These are phyloP conservation scores for Hibiscus trionum DNA, from an alignment of 345 rosid genomes.

Conservation along the genomic window DNA sequence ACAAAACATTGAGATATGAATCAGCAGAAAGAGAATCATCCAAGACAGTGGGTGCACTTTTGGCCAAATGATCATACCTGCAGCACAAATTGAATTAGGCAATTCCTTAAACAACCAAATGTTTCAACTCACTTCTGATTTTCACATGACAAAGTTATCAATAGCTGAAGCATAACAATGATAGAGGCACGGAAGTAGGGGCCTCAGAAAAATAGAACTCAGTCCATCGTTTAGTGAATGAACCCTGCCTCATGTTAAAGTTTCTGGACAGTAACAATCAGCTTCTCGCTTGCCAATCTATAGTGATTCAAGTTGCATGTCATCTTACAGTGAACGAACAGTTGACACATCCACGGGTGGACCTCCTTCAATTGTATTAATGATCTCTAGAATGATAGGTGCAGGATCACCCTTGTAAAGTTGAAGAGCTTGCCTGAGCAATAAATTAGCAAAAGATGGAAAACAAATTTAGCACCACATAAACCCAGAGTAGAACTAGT, in stretches of 20 bases:
- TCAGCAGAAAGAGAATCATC: constrained; percentile 96
- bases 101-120: constrained; percentile 5
- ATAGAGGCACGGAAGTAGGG: background rate
- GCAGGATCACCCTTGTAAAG: constrained; percentile 67
- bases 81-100: constrained; percentile 20
- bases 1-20: constrained; percentile 84
- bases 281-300: constrained; percentile 4
- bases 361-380: constrained; percentile 90
- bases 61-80: constrained; percentile 98
- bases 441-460: constrained; percentile 16
- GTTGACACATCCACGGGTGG: constrained; percentile 91
- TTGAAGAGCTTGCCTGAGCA: constrained; percentile 87
- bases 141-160: constrained; percentile 6
- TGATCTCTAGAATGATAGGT: constrained; percentile 67
- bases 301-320: background rate
- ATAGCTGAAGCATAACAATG: background rate
- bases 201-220: background rate
- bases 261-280: background rate
- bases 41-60: constrained; percentile 93
- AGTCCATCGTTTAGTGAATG: background rate
- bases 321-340: constrained; percentile 84
- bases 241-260: background rate
- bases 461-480: background rate
- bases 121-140: background rate
- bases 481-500: background rate